Conservation (phyloP, 805 yeast genomes). For the Cyberlindnera maclurae region DNA sequence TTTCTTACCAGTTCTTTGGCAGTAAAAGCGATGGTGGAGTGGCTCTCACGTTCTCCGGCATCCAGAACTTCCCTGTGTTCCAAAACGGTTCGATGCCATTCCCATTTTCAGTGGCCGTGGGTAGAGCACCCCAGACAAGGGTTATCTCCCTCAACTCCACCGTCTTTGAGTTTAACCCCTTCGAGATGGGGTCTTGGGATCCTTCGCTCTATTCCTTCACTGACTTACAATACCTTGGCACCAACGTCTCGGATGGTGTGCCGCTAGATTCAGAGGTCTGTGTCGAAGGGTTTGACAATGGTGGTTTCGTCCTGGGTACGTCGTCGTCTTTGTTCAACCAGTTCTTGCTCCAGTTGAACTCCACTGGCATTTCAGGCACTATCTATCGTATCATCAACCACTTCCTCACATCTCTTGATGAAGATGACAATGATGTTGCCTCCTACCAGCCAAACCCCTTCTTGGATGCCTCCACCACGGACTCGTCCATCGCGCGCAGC, state of each 20-base stretch:
- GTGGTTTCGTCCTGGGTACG: constrained; percentile 65
- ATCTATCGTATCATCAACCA: constrained; percentile 38
- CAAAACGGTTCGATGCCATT: constrained; percentile 53
- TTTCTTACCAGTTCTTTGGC: constrained; percentile 32
- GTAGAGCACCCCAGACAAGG: constrained; percentile 56
- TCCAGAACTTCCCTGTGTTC: constrained; percentile 57
- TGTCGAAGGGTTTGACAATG: constrained; percentile 65
- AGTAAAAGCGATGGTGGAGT: constrained; percentile 33
- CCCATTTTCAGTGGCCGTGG: constrained; percentile 61
- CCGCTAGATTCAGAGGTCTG: constrained; percentile 39
- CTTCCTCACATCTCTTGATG: constrained; percentile 40
- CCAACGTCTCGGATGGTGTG: constrained; percentile 30
- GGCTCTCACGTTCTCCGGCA: constrained; percentile 48
- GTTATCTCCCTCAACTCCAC: constrained; percentile 61
- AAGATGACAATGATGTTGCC: constrained; percentile 61
- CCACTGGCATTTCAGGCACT: constrained; percentile 38
- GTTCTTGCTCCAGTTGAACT: constrained; percentile 58
- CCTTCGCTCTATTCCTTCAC: constrained; percentile 60
- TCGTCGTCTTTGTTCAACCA: constrained; percentile 78
- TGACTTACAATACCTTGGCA: constrained; percentile 63
- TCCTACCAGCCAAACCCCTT: constrained; percentile 69
- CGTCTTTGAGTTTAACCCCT: constrained; percentile 55
- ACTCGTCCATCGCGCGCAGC: constrained; percentile 31
- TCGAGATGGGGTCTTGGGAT: constrained; percentile 85
- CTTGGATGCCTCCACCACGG: constrained; percentile 34